Evolutionary conservation across 2,329 filamentous ascomycete genomes (phyloP).

Genomic region (Aspergillus oerlinghausenensis): DNA sequence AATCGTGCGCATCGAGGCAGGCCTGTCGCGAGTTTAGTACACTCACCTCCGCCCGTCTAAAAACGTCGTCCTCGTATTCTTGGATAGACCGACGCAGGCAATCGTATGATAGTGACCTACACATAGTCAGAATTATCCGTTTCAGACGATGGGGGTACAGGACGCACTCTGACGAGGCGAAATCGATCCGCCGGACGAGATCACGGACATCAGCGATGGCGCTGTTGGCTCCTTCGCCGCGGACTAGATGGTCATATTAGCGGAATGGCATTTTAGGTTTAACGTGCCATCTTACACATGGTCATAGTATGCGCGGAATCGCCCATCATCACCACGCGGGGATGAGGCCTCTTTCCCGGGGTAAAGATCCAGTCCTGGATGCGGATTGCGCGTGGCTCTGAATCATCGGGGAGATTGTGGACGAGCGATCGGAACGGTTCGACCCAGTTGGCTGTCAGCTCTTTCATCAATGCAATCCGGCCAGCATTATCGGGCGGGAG

Average conservation of each 20-base stretch:
- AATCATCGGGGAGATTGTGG: conserved; percentile 37
- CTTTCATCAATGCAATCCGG: conserved; percentile 41
- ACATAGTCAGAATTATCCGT: background rate
- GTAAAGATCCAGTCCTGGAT: conserved; percentile 45
- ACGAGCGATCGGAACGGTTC: conserved; percentile 47
- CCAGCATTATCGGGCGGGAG: conserved; percentile 41
- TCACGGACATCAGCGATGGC: conserved; percentile 50
- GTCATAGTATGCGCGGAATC: conserved; percentile 57
- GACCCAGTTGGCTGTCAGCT: conserved; percentile 45
- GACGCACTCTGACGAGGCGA: conserved; percentile 3
- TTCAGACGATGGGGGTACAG: background rate
- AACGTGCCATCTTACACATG: conserved; percentile 48
- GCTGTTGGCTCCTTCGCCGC: conserved; percentile 56
- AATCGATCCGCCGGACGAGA: conserved; percentile 33
- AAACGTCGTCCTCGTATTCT: conserved; percentile 44
- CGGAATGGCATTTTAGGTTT: background rate
- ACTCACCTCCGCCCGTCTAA: conserved; percentile 41
- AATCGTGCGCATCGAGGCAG: conserved; percentile 53
- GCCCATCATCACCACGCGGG: conserved; percentile 47
- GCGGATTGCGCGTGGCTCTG: conserved; percentile 44
- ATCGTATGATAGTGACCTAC: conserved; percentile 10
- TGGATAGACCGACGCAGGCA: conserved; percentile 11
- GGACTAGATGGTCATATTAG: conserved; percentile 36
- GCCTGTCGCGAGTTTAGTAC: conserved; percentile 51
- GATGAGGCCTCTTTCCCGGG: conserved; percentile 34